Conservation (phyloP, 441 rosid genomes). For the Dalechampia spathulata region DNA sequence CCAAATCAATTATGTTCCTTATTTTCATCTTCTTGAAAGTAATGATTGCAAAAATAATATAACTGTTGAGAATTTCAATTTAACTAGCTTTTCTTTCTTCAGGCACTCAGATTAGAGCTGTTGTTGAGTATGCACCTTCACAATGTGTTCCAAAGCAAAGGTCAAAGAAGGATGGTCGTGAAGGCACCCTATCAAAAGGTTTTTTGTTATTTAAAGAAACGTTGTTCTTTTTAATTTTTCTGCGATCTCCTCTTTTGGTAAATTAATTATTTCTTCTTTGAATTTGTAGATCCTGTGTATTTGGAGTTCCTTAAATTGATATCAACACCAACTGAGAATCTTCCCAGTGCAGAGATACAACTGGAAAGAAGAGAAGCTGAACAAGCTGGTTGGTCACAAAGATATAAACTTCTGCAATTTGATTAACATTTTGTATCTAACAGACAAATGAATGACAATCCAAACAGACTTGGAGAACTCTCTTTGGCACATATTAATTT, state of each 20-base stretch:
- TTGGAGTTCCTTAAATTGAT: conserved; percentile 65
- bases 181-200: conserved; percentile 64
- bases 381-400: conserved; percentile 47
- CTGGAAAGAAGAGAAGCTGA: conserved; percentile 80
- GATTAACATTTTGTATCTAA: background rate
- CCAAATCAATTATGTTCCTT: background rate
- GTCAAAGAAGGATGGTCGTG: conserved; percentile 65
- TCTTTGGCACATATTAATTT: background rate
- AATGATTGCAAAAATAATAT: background rate
- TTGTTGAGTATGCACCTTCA: conserved; percentile 74
- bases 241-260: no score
- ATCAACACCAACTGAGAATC: conserved; percentile 69
- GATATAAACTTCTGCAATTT: background rate
- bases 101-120: conserved; percentile 61
- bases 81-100: conserved; percentile 11
- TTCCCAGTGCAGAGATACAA: conserved; percentile 86
- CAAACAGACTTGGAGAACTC: background rate
- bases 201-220: background rate
- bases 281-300: conserved; percentile 59
- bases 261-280: conserved; percentile 10
- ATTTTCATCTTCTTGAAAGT: background rate
- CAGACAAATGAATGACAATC: background rate
- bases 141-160: conserved; percentile 58
- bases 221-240: background rate
- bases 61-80: background rate